Base-by-base conservation (phyloP, 345 rosid genomes). In the Eutrema heterophyllum region DNA sequence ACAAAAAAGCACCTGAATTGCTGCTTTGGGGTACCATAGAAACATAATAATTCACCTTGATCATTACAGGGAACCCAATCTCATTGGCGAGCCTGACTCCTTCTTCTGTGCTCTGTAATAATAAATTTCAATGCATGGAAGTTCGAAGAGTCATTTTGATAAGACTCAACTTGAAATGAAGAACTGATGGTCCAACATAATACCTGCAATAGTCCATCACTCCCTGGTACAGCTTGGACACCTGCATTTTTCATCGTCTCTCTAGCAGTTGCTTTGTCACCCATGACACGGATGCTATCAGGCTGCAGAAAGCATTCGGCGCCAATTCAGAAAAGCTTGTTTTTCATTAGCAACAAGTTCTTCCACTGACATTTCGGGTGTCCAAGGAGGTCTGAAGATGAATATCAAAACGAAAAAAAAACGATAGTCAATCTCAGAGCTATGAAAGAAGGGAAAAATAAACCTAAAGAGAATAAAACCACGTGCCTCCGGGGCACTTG, bases 181-280 rank as follows among this genome's bases (percentile, higher is more conserved):
- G 30, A 66, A 74, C 7, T 33, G 64, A 10, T n/a, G 27, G 14
- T 39, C 36, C 72, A 68, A 46, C 18, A 14, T 10, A 39, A 45
- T 81, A 91, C 97, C 97, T 87, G 85, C 79, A 95, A 81, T 72
- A 95, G 79, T 48, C 99, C 99, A 79, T 83, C 99, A 83, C 99
- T 95, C 72, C 99, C 97, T 1, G 99, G 99, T 35, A 95, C 99
- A 36, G 99, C 91, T 15, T 97, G 99, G 74, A 95, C 99, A 65
- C 96, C 90, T 27, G 99, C 97, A 81, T 85, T 91, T 85, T 95
- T 95, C 99, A 91, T 95, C 40, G 99, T 95, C 66, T 91, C 99
- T 76, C 99, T 83, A n/a, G 97, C 97, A 61, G 97, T 91, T 71
- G 99, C 71, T 83, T 95, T 95, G 84, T 95, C 99, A 68, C 99